phyloP scores from a whole-genome alignment of 83 land plant genomes.

The Picea abies region DNA sequence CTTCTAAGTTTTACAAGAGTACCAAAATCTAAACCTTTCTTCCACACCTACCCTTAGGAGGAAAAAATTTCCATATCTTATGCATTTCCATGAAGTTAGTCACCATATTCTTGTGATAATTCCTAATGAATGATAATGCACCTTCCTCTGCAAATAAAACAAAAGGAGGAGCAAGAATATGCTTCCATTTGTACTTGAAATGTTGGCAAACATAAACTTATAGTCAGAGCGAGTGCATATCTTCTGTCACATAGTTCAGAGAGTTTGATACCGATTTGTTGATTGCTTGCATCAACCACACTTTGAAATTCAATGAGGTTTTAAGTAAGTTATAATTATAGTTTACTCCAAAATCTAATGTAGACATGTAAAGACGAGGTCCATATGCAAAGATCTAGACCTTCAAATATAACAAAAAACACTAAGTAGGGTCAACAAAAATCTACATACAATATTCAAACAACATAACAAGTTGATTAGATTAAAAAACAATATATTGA shows the following conservation, averaged over 20 bases:
- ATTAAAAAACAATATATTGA: too few species aligned
- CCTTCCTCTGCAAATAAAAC: conserved; percentile 24
- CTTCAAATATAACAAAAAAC: too few species aligned
- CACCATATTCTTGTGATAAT: not conserved
- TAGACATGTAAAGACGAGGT: too few species aligned
- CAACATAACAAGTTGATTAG: too few species aligned
- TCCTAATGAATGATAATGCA: conserved; percentile 23
- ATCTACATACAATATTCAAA: too few species aligned
- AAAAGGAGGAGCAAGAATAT: not conserved
- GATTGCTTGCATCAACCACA: not conserved
- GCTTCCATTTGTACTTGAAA: not conserved
- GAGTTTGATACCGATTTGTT: not conserved
- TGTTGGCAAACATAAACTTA: not conserved
- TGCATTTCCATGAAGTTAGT: conserved; percentile 36
- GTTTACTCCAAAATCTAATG: too few species aligned
- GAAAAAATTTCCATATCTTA: conserved; percentile 27
- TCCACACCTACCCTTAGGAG: conserved; percentile 24
- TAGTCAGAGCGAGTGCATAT: conserved; percentile 9
- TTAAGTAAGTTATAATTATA: too few species aligned
- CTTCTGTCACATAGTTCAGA: not conserved
- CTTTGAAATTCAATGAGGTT: not conserved
- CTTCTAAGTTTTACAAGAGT: conserved; percentile 20
- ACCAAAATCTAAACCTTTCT: conserved; percentile 37
- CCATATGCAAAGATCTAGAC: too few species aligned
- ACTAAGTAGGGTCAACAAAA: too few species aligned